Conservation (phyloP, 257 asterid genomes). For the Solanum bulbocastanum region DNA sequence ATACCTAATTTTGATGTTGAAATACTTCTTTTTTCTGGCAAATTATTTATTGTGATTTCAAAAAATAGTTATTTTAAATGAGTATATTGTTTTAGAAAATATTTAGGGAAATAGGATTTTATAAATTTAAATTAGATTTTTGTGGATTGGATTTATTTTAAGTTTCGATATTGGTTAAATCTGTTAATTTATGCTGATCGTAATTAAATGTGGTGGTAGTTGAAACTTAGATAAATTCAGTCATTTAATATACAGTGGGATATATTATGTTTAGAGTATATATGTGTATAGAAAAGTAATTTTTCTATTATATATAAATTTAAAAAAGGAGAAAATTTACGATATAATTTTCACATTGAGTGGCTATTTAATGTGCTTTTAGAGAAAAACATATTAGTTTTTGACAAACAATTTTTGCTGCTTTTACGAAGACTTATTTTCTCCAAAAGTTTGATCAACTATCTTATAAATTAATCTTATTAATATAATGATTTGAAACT, state of each 20-base stretch:
- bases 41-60: not conserved
- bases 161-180: too few relatives aligned
- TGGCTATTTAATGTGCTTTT: too few relatives aligned
- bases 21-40: not conserved
- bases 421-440: not conserved
- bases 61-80: too few relatives aligned
- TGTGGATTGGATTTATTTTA: too few relatives aligned
- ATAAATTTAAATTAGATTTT: not conserved
- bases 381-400: too few relatives aligned
- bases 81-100: not conserved
- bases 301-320: too few relatives aligned
- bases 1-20: not conserved
- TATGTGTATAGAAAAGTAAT: too few relatives aligned
- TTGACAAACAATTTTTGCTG: not conserved
- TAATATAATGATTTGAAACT: too few relatives aligned
- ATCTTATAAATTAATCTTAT: not conserved
- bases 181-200: not conserved
- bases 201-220: too few relatives aligned
- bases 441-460: not conserved
- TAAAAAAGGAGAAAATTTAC: too few relatives aligned
- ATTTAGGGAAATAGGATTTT: not conserved
- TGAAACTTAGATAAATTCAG: not conserved
- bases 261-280: too few relatives aligned
- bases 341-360: too few relatives aligned
- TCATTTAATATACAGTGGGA: not conserved